phyloP scores from a whole-genome alignment of 768 basidiomycete genomes.

The Rhizopogon vulgaris region DNA sequence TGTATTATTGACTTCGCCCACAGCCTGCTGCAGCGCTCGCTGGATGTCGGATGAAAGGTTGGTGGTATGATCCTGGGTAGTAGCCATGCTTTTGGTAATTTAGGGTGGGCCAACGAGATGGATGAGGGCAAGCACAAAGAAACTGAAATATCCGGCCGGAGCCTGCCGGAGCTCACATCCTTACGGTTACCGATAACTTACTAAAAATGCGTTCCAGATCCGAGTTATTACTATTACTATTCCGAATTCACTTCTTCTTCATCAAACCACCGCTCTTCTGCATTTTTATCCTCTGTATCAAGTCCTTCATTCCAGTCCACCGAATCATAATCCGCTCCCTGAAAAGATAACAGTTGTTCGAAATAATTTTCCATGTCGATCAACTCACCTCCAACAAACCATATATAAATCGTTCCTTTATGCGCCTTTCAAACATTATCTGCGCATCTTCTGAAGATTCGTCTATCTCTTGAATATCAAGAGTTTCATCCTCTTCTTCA shows the following conservation, averaged over 20 bases:
- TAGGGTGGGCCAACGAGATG: conserved; percentile 34
- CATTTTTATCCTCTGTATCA: conserved; percentile 52
- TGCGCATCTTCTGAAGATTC: conserved; percentile 43
- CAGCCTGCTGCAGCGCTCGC: conserved; percentile 44
- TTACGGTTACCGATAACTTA: conserved; percentile 10
- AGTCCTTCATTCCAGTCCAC: conserved; percentile 74
- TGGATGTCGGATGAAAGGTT: conserved; percentile 39
- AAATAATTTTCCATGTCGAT: neutral
- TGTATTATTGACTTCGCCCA: conserved; percentile 39
- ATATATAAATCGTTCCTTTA: conserved; percentile 72
- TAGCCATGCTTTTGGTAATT: conserved; percentile 23
- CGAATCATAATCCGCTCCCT: conserved; percentile 65
- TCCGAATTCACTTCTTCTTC: conserved; percentile 42
- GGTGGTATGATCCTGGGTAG: conserved; percentile 6
- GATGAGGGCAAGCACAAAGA: conserved; percentile 35
- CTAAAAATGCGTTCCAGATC: conserved; percentile 7
- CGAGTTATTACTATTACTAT: neutral
- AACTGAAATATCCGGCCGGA: neutral
- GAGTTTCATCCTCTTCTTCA: conserved; percentile 23
- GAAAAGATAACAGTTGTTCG: conserved; percentile 2
- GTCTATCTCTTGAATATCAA: conserved; percentile 9
- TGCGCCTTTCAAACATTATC: conserved; percentile 47
- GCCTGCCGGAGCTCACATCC: neutral
- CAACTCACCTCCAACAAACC: conserved; percentile 61
- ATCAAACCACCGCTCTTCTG: conserved; percentile 71